Evolutionary conservation across 169 alveolate species (phyloP).

Genomic region (Neospora caninum): DNA sequence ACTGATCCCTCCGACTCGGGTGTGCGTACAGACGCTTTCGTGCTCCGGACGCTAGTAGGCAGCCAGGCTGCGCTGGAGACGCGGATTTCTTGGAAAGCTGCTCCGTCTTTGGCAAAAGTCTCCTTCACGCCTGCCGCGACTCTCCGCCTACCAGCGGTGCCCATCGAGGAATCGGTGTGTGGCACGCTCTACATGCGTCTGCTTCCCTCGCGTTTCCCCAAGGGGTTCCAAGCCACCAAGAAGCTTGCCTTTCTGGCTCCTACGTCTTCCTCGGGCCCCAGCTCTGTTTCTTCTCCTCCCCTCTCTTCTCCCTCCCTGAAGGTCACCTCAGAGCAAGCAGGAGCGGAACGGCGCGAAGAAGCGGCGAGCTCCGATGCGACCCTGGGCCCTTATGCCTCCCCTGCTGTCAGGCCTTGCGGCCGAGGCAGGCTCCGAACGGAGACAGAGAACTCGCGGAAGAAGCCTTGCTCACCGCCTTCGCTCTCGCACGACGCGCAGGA

Average conservation of each 20-base stretch:
- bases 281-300: neutral
- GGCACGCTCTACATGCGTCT: neutral
- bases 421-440: too few species aligned
- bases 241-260: neutral
- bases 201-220: neutral
- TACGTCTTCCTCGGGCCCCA: too few species aligned
- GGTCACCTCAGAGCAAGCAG: neutral
- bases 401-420: too few species aligned
- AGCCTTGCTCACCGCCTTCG: too few species aligned
- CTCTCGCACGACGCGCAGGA: too few species aligned
- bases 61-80: slow-evolving; percentile 57
- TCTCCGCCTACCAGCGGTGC: slow-evolving; percentile 45
- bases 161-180: slow-evolving; percentile 17
- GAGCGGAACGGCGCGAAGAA: neutral
- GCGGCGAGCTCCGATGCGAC: too few species aligned
- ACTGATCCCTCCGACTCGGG: neutral
- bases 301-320: neutral
- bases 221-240: neutral
- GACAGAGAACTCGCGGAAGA: too few species aligned
- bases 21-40: slow-evolving; percentile 16
- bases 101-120: slow-evolving; percentile 21
- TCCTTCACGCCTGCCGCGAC: slow-evolving; percentile 46
- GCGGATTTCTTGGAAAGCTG: slow-evolving; percentile 44
- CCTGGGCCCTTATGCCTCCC: too few species aligned
- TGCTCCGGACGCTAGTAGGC: slow-evolving; percentile 53